A percentile compares a stretch with the other conserved stretches of the same genome.
phyloP scores from a whole-genome alignment of 768 basidiomycete genomes.

The Pisolithus marmoratus region DNA sequence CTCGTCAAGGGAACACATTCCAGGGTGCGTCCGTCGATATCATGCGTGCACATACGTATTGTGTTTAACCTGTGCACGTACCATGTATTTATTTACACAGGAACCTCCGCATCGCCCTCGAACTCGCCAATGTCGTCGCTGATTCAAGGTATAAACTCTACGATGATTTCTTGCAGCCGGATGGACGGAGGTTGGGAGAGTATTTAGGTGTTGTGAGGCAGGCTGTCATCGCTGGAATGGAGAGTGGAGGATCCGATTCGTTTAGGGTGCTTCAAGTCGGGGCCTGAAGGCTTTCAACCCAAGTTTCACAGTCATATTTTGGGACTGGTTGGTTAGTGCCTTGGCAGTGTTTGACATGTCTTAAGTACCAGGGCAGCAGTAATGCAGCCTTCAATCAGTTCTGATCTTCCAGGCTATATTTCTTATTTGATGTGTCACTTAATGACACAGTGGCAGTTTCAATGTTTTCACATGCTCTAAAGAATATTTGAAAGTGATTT shows the following conservation, averaged over 20 bases:
- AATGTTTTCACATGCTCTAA: no score
- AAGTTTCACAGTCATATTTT: no score
- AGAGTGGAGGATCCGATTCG: constrained; percentile 72
- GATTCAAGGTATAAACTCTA: constrained; percentile 84
- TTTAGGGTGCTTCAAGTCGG: constrained; percentile 39
- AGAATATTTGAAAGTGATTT: no score
- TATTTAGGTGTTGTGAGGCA: constrained; percentile 72
- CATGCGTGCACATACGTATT: background rate
- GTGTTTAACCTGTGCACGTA: constrained; percentile 1
- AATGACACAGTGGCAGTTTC: no score
- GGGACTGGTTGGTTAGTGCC: no score
- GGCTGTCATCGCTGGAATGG: constrained; percentile 66
- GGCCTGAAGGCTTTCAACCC: no score
- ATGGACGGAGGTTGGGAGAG: constrained; percentile 57
- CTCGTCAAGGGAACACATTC: constrained; percentile 55
- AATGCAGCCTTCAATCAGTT: no score
- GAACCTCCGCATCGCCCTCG: constrained; percentile 68
- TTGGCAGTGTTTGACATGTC: no score
- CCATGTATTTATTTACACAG: constrained; percentile 31
- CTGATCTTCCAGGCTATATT: no score
- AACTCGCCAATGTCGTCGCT: constrained; percentile 80
- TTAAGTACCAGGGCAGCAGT: no score
- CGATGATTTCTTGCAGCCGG: constrained; percentile 67
- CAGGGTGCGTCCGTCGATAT: constrained; percentile 46
- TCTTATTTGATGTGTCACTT: no score